These are phyloP conservation scores for Clonostachys sp. DNA, from an alignment of 2,329 filamentous ascomycete species.

Conservation along the genomic window DNA sequence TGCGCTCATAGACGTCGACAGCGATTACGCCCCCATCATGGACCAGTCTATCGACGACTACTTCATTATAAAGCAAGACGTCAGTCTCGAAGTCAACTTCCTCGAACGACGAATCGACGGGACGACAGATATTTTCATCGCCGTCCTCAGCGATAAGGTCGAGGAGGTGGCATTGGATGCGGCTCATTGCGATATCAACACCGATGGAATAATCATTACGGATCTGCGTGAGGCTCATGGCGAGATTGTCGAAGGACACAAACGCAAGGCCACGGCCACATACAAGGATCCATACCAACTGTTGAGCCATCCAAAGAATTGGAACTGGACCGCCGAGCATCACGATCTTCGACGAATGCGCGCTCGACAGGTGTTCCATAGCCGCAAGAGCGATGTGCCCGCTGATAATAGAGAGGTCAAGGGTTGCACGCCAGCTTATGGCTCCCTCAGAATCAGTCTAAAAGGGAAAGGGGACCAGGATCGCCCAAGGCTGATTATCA, in stretches of 20 bases:
- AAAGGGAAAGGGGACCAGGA: slow-evolving; percentile 31
- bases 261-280: slow-evolving; percentile 31
- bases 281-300: slow-evolving; percentile 65
- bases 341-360: slow-evolving; percentile 70
- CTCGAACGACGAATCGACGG: slow-evolving; percentile 69
- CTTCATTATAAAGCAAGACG: slow-evolving; percentile 74
- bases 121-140: slow-evolving; percentile 76
- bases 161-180: slow-evolving; percentile 56
- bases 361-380: slow-evolving; percentile 49
- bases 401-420: slow-evolving; percentile 49
- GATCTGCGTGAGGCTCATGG: slow-evolving; percentile 28
- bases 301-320: slow-evolving; percentile 54
- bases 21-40: slow-evolving; percentile 22
- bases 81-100: slow-evolving; percentile 89
- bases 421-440: slow-evolving; percentile 52
- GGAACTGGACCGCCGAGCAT: slow-evolving; percentile 65
- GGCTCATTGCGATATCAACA: slow-evolving; percentile 56
- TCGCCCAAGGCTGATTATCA: slow-evolving; percentile 35
- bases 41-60: slow-evolving; percentile 31
- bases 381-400: slow-evolving; percentile 46
- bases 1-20: slow-evolving; percentile 18
- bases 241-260: slow-evolving; percentile 25
- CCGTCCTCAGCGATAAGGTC: slow-evolving; percentile 54
- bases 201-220: slow-evolving; percentile 45
- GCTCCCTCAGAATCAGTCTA: slow-evolving; percentile 42